A percentile compares a stretch with the other conserved stretches of the same genome.
Evolutionary conservation across 495 filamentous ascomycete species (phyloP).

Genomic region (Aspergillus diversus): DNA sequence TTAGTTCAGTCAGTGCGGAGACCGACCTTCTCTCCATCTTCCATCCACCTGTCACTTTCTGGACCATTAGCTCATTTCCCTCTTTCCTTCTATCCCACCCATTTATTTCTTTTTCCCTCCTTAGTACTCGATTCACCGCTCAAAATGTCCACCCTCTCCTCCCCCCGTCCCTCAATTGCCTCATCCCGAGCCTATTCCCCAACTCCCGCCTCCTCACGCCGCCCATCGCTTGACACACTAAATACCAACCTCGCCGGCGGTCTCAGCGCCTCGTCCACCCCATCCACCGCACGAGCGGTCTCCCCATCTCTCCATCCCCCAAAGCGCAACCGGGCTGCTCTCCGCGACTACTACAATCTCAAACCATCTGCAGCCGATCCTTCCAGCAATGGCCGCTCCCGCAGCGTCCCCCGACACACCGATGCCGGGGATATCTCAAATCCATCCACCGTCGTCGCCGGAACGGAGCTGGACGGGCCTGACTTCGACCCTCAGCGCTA

Average conservation of each 20-base stretch:
- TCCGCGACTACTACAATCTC: slow-evolving; percentile 94
- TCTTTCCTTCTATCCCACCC: not conserved
- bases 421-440: slow-evolving; percentile 42
- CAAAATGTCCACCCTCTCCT: slow-evolving; percentile 77
- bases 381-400: slow-evolving; percentile 32
- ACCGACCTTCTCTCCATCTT: no score
- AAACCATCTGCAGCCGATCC: slow-evolving; percentile 53
- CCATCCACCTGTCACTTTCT: no score
- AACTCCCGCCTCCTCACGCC: slow-evolving; percentile 70
- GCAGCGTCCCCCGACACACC: slow-evolving; percentile 45
- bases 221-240: slow-evolving; percentile 69
- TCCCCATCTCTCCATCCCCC: slow-evolving; percentile 52
- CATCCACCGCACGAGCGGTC: slow-evolving; percentile 49
- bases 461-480: slow-evolving; percentile 51
- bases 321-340: slow-evolving; percentile 75
- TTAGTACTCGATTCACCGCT: not conserved
- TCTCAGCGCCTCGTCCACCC: slow-evolving; percentile 56
- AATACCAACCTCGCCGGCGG: slow-evolving; percentile 48
- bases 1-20: no score
- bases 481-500: slow-evolving; percentile 52
- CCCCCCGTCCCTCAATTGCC: slow-evolving; percentile 70
- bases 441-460: slow-evolving; percentile 34
- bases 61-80: not conserved
- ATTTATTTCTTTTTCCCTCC: not conserved
- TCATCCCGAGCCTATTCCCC: slow-evolving; percentile 63